These are phyloP conservation scores for Sarcomyxa edulis DNA, from an alignment of 768 basidiomycete species.

Conservation along the genomic window DNA sequence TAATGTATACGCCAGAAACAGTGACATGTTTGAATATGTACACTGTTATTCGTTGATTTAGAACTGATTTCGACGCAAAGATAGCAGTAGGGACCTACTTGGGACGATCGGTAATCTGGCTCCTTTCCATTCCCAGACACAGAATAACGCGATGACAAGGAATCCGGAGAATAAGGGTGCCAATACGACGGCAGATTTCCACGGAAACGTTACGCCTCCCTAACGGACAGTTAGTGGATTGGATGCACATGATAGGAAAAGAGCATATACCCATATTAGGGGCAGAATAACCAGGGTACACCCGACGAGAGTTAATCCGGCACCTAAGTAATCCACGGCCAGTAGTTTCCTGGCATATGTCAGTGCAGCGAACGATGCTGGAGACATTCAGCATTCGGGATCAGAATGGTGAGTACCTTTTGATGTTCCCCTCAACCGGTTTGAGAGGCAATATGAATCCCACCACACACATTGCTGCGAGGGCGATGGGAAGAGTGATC, in stretches of 20 bases:
- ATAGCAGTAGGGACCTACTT: conserved; percentile 31
- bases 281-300: conserved; percentile 64
- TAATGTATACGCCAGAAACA: conserved; percentile 61
- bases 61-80: neutral
- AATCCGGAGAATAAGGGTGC: conserved; percentile 54
- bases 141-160: conserved; percentile 49
- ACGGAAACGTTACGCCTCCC: conserved; percentile 72
- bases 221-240: conserved; percentile 13
- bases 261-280: conserved; percentile 57
- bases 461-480: conserved; percentile 49
- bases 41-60: conserved; percentile 31
- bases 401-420: conserved; percentile 26
- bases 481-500: conserved; percentile 60
- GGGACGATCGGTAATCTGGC: conserved; percentile 70
- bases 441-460: conserved; percentile 65
- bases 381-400: neutral
- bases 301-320: conserved; percentile 50
- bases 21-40: conserved; percentile 66
- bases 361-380: neutral
- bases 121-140: conserved; percentile 69
- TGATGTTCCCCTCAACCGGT: conserved; percentile 55
- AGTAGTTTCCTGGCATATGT: conserved; percentile 47
- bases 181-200: conserved; percentile 63
- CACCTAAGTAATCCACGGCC: conserved; percentile 61
- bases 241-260: neutral